These are phyloP conservation scores for Leishmania guyanensis DNA, from an alignment of 208 protist genomes.

Conservation along the genomic window DNA sequence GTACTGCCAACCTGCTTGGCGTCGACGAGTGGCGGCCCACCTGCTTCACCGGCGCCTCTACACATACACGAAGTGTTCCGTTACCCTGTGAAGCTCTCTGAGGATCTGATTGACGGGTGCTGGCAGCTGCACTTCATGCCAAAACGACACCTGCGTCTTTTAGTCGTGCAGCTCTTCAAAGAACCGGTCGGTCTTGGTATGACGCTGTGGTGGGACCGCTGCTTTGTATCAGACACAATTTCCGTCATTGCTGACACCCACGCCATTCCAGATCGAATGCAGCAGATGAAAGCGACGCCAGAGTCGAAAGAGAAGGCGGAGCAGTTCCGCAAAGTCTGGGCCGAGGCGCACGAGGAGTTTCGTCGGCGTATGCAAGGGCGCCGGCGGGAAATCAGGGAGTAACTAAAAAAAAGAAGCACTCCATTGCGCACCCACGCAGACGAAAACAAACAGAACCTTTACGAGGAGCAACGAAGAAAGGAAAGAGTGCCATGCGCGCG, in stretches of 20 bases:
- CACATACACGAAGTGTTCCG: constrained; percentile 37
- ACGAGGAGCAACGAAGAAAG: no score
- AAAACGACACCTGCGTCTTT: constrained; percentile 40
- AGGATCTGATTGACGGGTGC: constrained; percentile 70
- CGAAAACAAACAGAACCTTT: not conserved
- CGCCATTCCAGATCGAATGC: constrained; percentile 44
- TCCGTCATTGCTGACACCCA: constrained; percentile 54
- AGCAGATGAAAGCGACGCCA: constrained; percentile 15
- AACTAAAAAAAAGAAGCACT: not conserved
- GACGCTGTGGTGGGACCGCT: constrained; percentile 80
- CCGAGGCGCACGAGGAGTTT: constrained; percentile 72
- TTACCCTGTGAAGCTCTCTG: constrained; percentile 65
- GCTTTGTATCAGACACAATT: constrained; percentile 53
- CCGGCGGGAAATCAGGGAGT: not conserved
- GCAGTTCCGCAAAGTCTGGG: constrained; percentile 66
- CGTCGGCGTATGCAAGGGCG: constrained; percentile 48
- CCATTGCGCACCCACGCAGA: not conserved
- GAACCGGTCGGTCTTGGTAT: constrained; percentile 57
- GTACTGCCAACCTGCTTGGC: not conserved
- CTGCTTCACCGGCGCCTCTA: not conserved
- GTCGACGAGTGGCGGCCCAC: not conserved
- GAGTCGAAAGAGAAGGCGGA: constrained; percentile 10
- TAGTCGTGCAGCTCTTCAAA: constrained; percentile 77
- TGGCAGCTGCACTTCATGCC: constrained; percentile 75
- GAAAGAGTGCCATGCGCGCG: not conserved